phyloP scores from a whole-genome alignment of 176 grass and related monocot species.

The Zoysia pacifica region DNA sequence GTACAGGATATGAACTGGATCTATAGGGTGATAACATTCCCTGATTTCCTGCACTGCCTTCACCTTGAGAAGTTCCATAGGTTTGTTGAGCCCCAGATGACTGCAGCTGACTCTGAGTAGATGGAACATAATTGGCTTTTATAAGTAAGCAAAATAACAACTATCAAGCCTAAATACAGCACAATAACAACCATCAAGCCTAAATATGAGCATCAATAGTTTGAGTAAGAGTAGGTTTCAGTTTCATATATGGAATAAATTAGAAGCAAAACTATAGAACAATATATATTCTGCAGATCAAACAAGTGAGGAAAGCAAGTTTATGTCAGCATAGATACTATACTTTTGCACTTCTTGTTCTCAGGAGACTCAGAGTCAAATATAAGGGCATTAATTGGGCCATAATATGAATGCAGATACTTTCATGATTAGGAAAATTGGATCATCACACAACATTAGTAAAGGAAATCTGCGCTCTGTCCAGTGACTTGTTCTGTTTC shows the following conservation, averaged over 20 bases:
- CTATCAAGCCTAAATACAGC: too few relatives aligned
- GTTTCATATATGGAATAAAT: constrained; percentile 20
- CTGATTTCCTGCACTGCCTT: constrained; percentile 45
- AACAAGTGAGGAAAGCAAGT: constrained; percentile 4
- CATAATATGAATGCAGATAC: constrained; percentile 3
- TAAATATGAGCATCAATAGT: constrained; percentile 12
- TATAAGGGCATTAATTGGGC: constrained; percentile 6
- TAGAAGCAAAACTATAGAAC: constrained; percentile 15
- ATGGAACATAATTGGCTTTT: constrained; percentile 64
- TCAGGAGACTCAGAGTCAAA: neutral
- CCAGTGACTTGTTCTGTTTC: too few relatives aligned
- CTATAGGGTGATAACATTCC: constrained; percentile 57
- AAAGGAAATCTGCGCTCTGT: neutral
- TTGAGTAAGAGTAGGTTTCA: constrained; percentile 8
- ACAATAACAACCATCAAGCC: constrained; percentile 35
- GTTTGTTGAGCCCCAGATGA: constrained; percentile 61
- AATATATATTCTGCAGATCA: constrained; percentile 27
- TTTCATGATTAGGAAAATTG: neutral
- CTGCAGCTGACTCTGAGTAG: constrained; percentile 62
- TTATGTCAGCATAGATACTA: neutral
- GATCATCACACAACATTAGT: neutral
- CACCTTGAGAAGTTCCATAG: constrained; percentile 45
- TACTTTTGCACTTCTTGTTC: neutral
- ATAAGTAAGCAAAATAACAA: neutral
- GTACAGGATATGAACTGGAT: constrained; percentile 53